Base-by-base conservation (phyloP, 768 basidiomycete species). In the Podaxis sp. region DNA sequence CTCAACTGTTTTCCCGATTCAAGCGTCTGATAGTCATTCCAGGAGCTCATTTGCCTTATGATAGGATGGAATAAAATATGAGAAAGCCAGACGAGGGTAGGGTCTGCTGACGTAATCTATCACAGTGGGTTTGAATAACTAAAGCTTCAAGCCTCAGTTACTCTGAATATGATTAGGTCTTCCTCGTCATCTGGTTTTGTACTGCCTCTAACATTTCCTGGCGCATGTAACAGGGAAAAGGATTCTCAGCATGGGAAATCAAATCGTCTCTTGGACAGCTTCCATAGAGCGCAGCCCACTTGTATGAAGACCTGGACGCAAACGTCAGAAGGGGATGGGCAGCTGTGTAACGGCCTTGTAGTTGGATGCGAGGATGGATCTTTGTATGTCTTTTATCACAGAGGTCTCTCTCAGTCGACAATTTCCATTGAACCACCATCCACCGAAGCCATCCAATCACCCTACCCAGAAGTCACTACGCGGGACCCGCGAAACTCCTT, bases 351-450 rank as follows among this genome's bases (percentile, higher is more conserved):
- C 40, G 72, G 72, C 5, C 67, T 73, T 40, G 70, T 76, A 1
- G 61, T 80, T 56, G 79, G 79, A 4, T 79, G 79, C 59, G 65
- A 76, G 56, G 79, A 82, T 64, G 78, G 76, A 38, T 76, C 76
- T 18, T 59, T 81, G 50, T 81, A 79, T 68, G 70, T 79, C 23
- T 76, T 81, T 55, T 73, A 68, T 40, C 64, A 68, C 48, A 57
- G 66, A 11, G 61, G 52, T 46, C 62, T 57, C 32, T 51, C 62
- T 9, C 55, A 27, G 36, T 14, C 25, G 35, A 23, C 63, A 32
- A 59, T 51, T 50, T 44, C 64, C 25, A 36, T 65, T 62, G 50
- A 68, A 25, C 32, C 65, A n/a, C 55, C 50, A 35, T 44, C 54
- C n/a, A 66, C 50, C 51, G 67, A 61, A 47, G 56, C 55, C 57